Base-by-base conservation (phyloP, 345 rosid species). In the Diplotaxis tenuifolia region DNA sequence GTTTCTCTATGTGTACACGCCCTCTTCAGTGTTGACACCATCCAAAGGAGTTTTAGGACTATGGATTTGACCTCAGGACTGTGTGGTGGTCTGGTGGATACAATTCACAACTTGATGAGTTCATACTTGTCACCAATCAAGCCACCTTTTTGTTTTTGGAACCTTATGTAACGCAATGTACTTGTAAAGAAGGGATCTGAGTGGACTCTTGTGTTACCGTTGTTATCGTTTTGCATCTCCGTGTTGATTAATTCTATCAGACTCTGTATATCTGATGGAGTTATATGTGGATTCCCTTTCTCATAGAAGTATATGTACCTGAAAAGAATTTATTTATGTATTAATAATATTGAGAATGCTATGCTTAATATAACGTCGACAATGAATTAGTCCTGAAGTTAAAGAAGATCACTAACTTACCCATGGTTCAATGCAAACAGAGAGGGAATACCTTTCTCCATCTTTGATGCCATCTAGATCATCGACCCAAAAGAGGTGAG, bases 401-500 rank as follows among this genome's bases (percentile, higher is more conserved):
- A 25, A 14, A 23, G 49, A 42, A 42, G 19, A 25, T 14, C 61
- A 20, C 22, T 50, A 12, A 18, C 20, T 18, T 63, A 27, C 16
- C 36, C 4, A 62, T 31, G 20, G 62, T 45, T 47, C 2, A 16
- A 9, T 20, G 57, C 10, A 9, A 20, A 55, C 10, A 20, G 64
- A 32, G 23, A 70, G 22, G 19, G 58, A 42, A 4, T 52, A 93
- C 98, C 97, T 89, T 79, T 93, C 98, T 58, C 93, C 98, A 72
- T 91, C 92, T 81, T 80, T 89, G 62, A 84, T 67, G 68, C 87
- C 88, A 68, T 82, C 90, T 15, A 69, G 81, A 80, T 79, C 86
- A 65, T 64, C 89, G 10, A 86, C 86, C 98, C 97, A 93, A 66
- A 93, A 93, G 64, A 93, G 96, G 80, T 89, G 97, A 23, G 98